Percentiles rank a stretch among this genome's conserved stretches.
These are phyloP conservation scores for Papiliotrema laurentii DNA, from an alignment of 1,284 basidiomycete species.

Conservation along the genomic window DNA sequence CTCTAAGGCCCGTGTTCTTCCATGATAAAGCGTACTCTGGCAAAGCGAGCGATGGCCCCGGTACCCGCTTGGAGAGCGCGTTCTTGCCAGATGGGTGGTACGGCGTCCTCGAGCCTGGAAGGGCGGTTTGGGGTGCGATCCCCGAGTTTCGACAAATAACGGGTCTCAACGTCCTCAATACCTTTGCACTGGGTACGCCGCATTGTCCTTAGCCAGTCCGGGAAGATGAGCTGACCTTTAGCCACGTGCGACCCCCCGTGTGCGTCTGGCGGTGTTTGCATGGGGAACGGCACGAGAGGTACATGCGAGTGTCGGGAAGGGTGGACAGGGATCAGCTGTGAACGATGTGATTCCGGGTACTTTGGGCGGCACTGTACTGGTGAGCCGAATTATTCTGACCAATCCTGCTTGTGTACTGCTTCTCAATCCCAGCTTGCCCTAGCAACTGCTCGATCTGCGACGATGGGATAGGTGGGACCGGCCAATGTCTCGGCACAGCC, in stretches of 20 bases:
- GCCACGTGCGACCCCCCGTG: constrained; percentile 31
- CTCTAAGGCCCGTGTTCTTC: constrained; percentile 23
- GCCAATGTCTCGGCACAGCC: constrained; percentile 40
- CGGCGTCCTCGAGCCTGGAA: constrained; percentile 20
- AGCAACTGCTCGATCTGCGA: constrained; percentile 42
- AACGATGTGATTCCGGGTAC: constrained; percentile 34
- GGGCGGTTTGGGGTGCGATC: constrained; percentile 33
- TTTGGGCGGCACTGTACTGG: constrained; percentile 42
- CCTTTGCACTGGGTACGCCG: constrained; percentile 19
- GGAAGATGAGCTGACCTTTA: constrained; percentile 4
- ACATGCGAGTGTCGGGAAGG: constrained; percentile 28
- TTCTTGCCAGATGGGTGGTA: constrained; percentile 35
- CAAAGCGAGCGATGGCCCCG: constrained; percentile 7
- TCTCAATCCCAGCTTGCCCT: constrained; percentile 26
- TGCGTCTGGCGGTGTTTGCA: constrained; percentile 26
- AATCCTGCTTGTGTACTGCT: not conserved
- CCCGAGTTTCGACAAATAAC: constrained; percentile 21
- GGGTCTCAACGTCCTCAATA: not conserved
- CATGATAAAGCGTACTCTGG: constrained; percentile 11
- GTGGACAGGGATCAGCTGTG: constrained; percentile 32
- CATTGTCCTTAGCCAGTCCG: not conserved
- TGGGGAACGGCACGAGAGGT: not conserved
- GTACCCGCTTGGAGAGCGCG: constrained; percentile 17
- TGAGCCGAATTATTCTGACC: constrained; percentile 9
- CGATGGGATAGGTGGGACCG: constrained; percentile 46